A percentile compares a stretch with the other conserved stretches of the same genome.
These are phyloP conservation scores for Wallacemonas sp. DNA, from an alignment of 208 protist genomes.

Conservation along the genomic window DNA sequence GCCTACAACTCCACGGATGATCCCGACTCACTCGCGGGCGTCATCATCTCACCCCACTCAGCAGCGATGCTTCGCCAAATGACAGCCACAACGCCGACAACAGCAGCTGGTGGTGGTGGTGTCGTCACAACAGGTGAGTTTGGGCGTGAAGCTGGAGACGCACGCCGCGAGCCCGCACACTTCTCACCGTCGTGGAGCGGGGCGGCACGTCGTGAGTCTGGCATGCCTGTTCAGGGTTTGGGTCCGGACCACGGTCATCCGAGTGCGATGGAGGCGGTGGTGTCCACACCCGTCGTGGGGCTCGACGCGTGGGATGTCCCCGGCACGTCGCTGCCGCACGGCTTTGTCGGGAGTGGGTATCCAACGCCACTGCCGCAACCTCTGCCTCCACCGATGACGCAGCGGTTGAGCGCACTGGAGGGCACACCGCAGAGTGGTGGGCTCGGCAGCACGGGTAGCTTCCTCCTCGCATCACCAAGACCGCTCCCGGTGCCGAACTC, in stretches of 20 bases:
- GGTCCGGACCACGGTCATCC: too few relatives aligned
- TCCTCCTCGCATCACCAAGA: not conserved
- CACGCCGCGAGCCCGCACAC: too few relatives aligned
- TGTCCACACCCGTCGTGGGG: not conserved
- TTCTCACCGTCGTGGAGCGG: too few relatives aligned
- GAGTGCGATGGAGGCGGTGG: not conserved
- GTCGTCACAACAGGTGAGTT: too few relatives aligned
- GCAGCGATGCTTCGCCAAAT: not conserved
- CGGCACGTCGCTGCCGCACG: not conserved
- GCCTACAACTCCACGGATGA: not conserved
- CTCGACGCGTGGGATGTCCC: not conserved
- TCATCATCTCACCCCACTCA: constrained; percentile 14
- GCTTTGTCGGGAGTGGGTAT: not conserved
- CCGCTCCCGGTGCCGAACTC: not conserved
- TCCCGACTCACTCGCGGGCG: constrained; percentile 3
- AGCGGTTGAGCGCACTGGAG: too few relatives aligned
- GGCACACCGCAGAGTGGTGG: too few relatives aligned
- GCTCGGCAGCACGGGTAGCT: not conserved
- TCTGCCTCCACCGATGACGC: too few relatives aligned
- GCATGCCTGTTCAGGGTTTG: too few relatives aligned
- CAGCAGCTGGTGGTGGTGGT: not conserved
- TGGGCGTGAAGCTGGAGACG: too few relatives aligned
- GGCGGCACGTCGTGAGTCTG: too few relatives aligned
- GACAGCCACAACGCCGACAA: not conserved
- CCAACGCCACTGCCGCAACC: not conserved